Evolutionary conservation across 805 yeast species (phyloP), one percentile per base, ranked within the genome.

Genomic region (Komagataella mondaviorum): DNA sequence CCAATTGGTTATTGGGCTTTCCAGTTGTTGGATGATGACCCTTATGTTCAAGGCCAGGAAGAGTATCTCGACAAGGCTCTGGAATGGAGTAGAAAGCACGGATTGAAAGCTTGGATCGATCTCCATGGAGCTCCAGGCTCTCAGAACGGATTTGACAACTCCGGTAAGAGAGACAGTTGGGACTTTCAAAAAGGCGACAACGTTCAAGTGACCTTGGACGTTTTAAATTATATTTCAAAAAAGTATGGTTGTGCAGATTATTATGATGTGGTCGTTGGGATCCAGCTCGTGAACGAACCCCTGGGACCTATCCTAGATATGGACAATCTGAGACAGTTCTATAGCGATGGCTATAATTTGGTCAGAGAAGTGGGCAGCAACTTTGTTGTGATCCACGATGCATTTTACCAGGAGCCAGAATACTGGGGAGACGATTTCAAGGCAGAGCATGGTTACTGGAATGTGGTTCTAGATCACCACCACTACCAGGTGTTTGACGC

Each of bases 1-100:
- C 93, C 93, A 0, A 75, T 85, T 49, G 91, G 91, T 2, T 85
- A 85, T 63, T 86, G 95, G 93, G 87, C 90, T 1, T 82, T 81
- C 66, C 72, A 71, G 52, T 65, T 65, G 48, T 63, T 66, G 51
- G 64, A 66, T 10, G 63, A 61, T 36, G 88, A 83, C 63, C 87
- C 88, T 0, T 83, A 80, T 57, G 81, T 81, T 8, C 72, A 70
- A 51, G 88, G 87, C 8, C 87, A 85, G 54, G 80, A 80, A 50
- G 66, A 69, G 6, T 85, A 83, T 59, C 65, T 87, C 53, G 78
- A 83, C 48, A 65, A 75, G 52, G 86, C 88, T 1, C 66, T 87
- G 44, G 76, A 69, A 48, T 87, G 95, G 95, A 80, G 85, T 17
- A 64, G 76, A 20, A 69, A 70, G 45, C 64, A 81, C 57, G 81